Base-by-base conservation (phyloP, 768 basidiomycete genomes). In the Collybia sp. region DNA sequence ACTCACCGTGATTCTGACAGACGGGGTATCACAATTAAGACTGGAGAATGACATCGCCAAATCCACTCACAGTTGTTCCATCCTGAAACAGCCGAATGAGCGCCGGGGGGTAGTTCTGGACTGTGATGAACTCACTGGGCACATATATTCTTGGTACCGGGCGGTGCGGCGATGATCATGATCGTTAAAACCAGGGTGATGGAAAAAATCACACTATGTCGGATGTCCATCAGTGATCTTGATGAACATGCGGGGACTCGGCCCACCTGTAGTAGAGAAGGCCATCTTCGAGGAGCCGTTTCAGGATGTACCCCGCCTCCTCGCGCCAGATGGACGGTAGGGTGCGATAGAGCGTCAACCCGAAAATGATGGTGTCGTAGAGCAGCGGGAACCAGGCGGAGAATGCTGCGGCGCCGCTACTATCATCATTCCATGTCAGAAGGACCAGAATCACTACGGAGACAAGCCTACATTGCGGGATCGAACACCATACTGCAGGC, bases 361-460 rank as follows among this genome's bases (percentile, higher is more conserved):
- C 46, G 45, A 64, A 59, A 12, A 62, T 51, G 37, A 55, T 55
- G 42, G 54, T 62, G 39, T 63, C 56, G 48, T 62, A 63, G 10
- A 61, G 25, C 13, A 63, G 51, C 8, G 75, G 75, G 2, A 76
- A 55, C 74, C 74, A 76, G 2, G 73, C 74, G 1, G 71, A 73
- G 47, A 80, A 62, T 16, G 79, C 70, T 11, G 71, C 71, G 4
- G 60, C 48, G 25, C 40, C 51, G 40, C 67, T 67, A 57, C 71
- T 75, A 45, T 43, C 37, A 35, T 39, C 58, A 62, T 30, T 58
- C 31, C 31, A 20, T 16, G 11, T 38, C 30, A 45, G 42, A 30
- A 9, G 13, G 48, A 36, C 12, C 25, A 8, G 25, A 3, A 25
- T 25, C 3, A 8, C 11, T 12, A 18, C n/a, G 8, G 17, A 17